These are phyloP conservation scores for Fusarium keratoplasticum DNA, from an alignment of 2,329 filamentous ascomycete species.

Conservation along the genomic window DNA sequence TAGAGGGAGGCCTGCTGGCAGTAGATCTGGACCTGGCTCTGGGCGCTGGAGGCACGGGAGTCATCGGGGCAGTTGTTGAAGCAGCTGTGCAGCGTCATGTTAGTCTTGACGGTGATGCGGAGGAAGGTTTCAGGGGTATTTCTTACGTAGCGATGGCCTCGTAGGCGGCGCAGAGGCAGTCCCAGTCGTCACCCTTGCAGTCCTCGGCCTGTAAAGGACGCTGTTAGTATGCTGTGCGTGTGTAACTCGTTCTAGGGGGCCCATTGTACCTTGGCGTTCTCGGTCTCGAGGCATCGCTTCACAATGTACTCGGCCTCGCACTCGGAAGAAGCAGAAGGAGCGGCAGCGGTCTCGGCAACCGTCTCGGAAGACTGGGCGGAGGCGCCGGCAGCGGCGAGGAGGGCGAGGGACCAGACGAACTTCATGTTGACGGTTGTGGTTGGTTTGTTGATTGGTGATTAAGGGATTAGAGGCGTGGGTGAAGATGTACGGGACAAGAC, in stretches of 20 bases:
- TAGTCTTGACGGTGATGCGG: not conserved
- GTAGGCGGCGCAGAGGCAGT: conserved; percentile 60
- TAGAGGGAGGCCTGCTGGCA: conserved; percentile 60
- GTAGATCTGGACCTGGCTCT: conserved; percentile 55
- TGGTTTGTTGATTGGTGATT: not conserved
- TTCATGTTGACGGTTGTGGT: conserved; percentile 54
- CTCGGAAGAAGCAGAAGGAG: conserved; percentile 45
- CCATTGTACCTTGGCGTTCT: conserved; percentile 51
- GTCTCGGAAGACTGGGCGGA: conserved; percentile 45
- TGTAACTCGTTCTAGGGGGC: not conserved
- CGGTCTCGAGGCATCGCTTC: conserved; percentile 55
- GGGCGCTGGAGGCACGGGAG: conserved; percentile 48
- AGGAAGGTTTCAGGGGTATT: conserved; percentile 9
- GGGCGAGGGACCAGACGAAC: conserved; percentile 55
- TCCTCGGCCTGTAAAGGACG: conserved; percentile 44
- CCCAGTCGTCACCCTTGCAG: conserved; percentile 57
- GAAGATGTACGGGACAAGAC: not conserved
- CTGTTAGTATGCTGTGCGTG: not conserved
- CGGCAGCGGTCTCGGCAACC: conserved; percentile 39
- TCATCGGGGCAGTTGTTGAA: conserved; percentile 69
- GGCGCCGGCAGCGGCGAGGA: conserved; percentile 52
- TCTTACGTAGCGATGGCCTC: conserved; percentile 60
- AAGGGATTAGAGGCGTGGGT: not conserved
- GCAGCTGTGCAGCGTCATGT: conserved; percentile 53
- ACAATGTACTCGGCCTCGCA: conserved; percentile 63